Percentiles rank a stretch among this genome's conserved stretches.
phyloP scores from a whole-genome alignment of 192 early-diverging fungal species.

The Coemansia sp. region DNA sequence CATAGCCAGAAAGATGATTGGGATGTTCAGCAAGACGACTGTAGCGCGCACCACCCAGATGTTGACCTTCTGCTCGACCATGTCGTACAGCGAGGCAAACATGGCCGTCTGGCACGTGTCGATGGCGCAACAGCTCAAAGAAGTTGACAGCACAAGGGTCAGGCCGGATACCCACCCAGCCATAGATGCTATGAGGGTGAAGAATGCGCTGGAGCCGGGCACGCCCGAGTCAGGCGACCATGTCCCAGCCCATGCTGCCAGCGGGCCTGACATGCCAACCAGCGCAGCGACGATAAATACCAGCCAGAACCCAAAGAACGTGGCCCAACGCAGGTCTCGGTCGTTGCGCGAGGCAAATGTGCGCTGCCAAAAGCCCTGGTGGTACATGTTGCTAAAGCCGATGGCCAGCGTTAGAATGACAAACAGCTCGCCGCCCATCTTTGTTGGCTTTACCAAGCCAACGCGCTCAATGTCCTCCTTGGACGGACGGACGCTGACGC shows the following conservation, averaged over 20 bases:
- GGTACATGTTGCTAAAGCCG: slow-evolving; percentile 62
- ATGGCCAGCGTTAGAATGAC: slow-evolving; percentile 64
- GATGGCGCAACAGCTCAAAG: slow-evolving; percentile 65
- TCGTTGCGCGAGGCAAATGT: slow-evolving; percentile 68
- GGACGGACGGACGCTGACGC: slow-evolving; percentile 56
- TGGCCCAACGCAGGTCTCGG: slow-evolving; percentile 59
- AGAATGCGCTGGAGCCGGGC: slow-evolving; percentile 62
- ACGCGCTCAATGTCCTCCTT: slow-evolving; percentile 52
- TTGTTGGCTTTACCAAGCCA: slow-evolving; percentile 60
- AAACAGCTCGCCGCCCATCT: slow-evolving; percentile 65
- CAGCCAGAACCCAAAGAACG: slow-evolving; percentile 57
- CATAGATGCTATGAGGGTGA: slow-evolving; percentile 61
- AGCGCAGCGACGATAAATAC: slow-evolving; percentile 58
- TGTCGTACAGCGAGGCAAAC: slow-evolving; percentile 63
- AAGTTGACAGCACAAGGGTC: slow-evolving; percentile 59
- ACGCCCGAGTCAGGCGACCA: slow-evolving; percentile 52
- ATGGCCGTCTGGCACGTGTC: slow-evolving; percentile 72
- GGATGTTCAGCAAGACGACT: slow-evolving; percentile 53
- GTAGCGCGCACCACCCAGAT: slow-evolving; percentile 49
- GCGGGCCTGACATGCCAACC: slow-evolving; percentile 62
- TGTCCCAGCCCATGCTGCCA: slow-evolving; percentile 65
- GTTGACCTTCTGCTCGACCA: slow-evolving; percentile 48
- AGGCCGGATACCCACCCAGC: slow-evolving; percentile 61
- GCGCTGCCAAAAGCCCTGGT: slow-evolving; percentile 73
- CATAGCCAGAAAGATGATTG: slow-evolving; percentile 58